Evolutionary conservation across 108 stramenopile species (phyloP).

Genomic region (Nannochloropsis salina): DNA sequence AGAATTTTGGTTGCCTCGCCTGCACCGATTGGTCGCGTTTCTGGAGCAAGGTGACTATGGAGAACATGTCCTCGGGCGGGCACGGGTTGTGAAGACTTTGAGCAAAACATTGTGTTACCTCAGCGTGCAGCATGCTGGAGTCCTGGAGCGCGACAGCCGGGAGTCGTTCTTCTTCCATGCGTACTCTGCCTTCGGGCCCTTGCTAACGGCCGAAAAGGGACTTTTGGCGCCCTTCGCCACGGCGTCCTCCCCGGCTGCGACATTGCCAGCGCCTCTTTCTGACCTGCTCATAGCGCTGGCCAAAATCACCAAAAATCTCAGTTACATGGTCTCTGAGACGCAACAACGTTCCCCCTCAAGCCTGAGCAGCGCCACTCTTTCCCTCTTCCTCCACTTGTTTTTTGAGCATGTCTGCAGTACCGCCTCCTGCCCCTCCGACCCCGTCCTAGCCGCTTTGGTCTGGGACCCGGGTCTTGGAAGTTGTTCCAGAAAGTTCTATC

Average conservation of each 20-base stretch:
- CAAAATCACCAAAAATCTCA: background rate
- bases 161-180: background rate
- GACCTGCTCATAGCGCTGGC: background rate
- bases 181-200: background rate
- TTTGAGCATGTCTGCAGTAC: background rate
- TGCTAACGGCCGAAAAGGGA: background rate
- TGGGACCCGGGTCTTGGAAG: background rate
- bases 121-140: background rate
- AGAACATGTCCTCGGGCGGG: background rate
- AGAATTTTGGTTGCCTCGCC: background rate
- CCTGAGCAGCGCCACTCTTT: background rate
- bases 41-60: background rate
- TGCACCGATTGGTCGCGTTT: background rate
- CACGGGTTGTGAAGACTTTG: background rate
- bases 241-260: background rate
- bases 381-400: slow-evolving; percentile 11
- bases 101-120: background rate
- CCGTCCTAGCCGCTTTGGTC: background rate
- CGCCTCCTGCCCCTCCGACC: background rate
- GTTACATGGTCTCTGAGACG: background rate
- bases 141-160: background rate
- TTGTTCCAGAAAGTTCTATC: background rate
- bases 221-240: background rate
- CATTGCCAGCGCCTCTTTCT: background rate
- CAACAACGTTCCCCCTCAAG: background rate